These are phyloP conservation scores for Tulasnella calospora DNA, from an alignment of 768 basidiomycete species.

Conservation along the genomic window DNA sequence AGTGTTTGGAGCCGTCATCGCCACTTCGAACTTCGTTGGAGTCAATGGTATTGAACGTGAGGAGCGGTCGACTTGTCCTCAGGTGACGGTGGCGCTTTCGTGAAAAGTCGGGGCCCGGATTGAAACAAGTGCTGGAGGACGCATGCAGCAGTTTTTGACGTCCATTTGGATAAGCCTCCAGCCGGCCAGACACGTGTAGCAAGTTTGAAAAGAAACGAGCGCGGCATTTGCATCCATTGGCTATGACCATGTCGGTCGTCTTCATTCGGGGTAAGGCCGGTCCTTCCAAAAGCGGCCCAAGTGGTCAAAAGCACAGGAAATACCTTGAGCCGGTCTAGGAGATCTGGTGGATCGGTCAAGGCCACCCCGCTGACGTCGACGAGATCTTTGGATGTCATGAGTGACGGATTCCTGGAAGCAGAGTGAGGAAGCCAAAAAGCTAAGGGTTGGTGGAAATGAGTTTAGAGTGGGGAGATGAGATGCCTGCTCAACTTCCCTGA, in stretches of 20 bases:
- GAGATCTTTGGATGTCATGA: not conserved
- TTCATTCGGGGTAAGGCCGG: not conserved
- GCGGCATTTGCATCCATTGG: not conserved
- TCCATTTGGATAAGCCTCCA: not conserved
- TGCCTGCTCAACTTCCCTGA: slow-evolving; percentile 9
- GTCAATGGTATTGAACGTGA: not conserved
- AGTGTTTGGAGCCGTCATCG: not conserved
- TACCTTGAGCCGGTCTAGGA: not conserved
- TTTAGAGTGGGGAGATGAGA: slow-evolving; percentile 11
- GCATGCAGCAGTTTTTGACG: not conserved
- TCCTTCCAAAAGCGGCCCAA: not conserved
- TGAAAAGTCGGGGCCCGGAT: not conserved
- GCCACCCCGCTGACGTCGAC: not conserved
- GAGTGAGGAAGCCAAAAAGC: not conserved
- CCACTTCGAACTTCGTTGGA: not conserved
- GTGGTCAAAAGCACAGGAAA: not conserved
- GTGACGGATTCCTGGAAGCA: slow-evolving; percentile 9
- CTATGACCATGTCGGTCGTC: not conserved
- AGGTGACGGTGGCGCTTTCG: not conserved
- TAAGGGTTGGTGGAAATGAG: slow-evolving; percentile 5
- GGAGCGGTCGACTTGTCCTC: not conserved
- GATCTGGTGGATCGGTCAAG: slow-evolving; percentile 1
- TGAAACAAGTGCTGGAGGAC: not conserved
- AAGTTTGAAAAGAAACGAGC: not conserved
- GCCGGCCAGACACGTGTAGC: not conserved